A percentile compares a stretch with the other conserved stretches of the same genome.
These are phyloP conservation scores for Scalesia atractyloides DNA, from an alignment of 129 eudicot genomes.

Conservation along the genomic window DNA sequence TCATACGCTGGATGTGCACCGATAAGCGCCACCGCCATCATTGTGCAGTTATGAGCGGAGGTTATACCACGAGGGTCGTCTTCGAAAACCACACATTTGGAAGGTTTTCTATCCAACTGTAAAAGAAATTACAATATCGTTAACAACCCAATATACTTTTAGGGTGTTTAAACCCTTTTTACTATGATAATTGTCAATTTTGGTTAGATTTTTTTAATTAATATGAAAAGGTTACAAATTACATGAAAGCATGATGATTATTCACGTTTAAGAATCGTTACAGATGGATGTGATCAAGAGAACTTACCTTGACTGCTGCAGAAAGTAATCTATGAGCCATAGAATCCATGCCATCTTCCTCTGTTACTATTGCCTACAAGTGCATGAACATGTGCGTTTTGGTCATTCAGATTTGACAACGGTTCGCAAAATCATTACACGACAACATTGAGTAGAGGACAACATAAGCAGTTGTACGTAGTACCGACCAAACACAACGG, in stretches of 20 bases:
- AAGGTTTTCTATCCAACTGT: constrained; percentile 94
- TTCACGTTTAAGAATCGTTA: background rate
- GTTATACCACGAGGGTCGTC: constrained; percentile 94
- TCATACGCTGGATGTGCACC: constrained; percentile 97
- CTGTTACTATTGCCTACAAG: constrained; percentile 78
- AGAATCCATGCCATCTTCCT: constrained; percentile 97
- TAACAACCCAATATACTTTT: constrained; percentile 1
- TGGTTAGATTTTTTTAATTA: background rate
- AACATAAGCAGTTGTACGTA: background rate
- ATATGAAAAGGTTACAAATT: background rate
- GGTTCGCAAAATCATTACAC: background rate
- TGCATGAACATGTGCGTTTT: constrained; percentile 5
- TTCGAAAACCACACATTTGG: constrained; percentile 92
- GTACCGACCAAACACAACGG: background rate
- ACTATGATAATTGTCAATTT: background rate
- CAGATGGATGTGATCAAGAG: background rate
- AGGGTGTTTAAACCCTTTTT: background rate
- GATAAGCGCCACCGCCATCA: constrained; percentile 91
- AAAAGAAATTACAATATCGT: background rate
- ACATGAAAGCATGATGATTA: background rate
- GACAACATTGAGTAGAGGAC: background rate
- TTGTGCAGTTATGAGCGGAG: constrained; percentile 95
- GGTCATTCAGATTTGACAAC: constrained; percentile 1
- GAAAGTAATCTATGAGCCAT: constrained; percentile 92
- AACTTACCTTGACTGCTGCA: constrained; percentile 77